These are phyloP conservation scores for Claviceps sp. DNA, from an alignment of 2,329 filamentous ascomycete genomes.

Conservation along the genomic window DNA sequence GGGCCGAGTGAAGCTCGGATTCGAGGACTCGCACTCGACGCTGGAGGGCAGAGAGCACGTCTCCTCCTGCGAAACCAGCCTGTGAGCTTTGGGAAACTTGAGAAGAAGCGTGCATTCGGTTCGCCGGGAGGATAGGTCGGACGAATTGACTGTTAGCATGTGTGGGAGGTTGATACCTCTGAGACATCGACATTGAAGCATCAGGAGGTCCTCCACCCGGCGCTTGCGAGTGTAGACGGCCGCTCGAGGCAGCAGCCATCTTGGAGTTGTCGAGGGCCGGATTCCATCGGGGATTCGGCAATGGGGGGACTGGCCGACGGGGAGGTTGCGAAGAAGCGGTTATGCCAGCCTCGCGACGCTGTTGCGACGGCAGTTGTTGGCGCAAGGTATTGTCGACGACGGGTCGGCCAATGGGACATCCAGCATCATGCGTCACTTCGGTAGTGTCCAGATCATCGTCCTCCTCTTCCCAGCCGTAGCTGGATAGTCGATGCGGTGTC, in stretches of 20 bases:
- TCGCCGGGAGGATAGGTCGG: constrained; percentile 20
- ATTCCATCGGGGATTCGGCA: constrained; percentile 26
- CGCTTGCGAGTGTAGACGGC: constrained; percentile 7
- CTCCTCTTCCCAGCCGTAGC: constrained; percentile 36
- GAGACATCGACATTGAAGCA: constrained; percentile 16
- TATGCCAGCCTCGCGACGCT: constrained; percentile 12
- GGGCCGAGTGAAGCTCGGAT: constrained; percentile 45
- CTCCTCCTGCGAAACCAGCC: constrained; percentile 12
- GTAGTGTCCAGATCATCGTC: constrained; percentile 46
- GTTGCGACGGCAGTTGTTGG: constrained; percentile 18
- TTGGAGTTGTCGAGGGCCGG: constrained; percentile 16
- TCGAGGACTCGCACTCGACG: constrained; percentile 39
- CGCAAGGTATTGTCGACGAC: constrained; percentile 23
- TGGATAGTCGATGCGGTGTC: constrained; percentile 15
- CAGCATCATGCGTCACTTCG: constrained; percentile 38
- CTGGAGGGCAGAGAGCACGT: constrained; percentile 33
- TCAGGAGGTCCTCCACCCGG: constrained; percentile 8
- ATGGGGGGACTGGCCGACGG: constrained; percentile 17
- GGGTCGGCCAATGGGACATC: constrained; percentile 24
- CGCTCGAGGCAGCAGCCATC: constrained; percentile 5
- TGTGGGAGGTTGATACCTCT: constrained; percentile 16
- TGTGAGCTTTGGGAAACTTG: constrained; percentile 14
- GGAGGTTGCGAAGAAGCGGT: constrained; percentile 9
- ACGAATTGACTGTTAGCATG: constrained; percentile 24
- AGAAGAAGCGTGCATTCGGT: constrained; percentile 7